Conservation (phyloP, 805 yeast genomes). For the Hanseniaspora vineae region DNA sequence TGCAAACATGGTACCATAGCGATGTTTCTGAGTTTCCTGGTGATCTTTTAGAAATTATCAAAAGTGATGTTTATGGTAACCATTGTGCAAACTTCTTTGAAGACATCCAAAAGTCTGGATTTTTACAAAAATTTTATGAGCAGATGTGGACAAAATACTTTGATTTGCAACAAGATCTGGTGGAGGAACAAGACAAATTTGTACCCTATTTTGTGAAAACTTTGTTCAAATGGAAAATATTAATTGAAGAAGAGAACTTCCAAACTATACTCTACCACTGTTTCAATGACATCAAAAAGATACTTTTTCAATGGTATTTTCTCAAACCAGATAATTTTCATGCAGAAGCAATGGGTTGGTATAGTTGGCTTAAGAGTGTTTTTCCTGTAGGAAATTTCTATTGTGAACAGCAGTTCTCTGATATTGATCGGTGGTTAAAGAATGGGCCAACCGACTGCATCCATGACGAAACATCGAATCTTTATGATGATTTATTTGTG, state of each 20-base stretch:
- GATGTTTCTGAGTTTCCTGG: constrained; percentile 2
- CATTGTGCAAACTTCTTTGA: background rate
- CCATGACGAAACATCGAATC: constrained; percentile 13
- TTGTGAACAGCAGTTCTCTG: constrained; percentile 4
- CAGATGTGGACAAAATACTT: background rate
- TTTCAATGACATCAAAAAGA: background rate
- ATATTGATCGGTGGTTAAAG: constrained; percentile 2
- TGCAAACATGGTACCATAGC: constrained; percentile 13
- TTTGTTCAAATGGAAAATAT: background rate
- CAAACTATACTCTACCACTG: background rate
- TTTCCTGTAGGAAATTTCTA: background rate
- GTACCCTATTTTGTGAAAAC: background rate
- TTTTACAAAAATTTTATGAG: background rate
- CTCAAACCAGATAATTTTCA: background rate
- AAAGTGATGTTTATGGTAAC: constrained; percentile 6
- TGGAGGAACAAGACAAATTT: background rate
- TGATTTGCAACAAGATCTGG: background rate
- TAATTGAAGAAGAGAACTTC: background rate
- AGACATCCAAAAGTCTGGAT: background rate
- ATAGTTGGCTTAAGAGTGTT: background rate
- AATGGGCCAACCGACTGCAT: constrained; percentile 6
- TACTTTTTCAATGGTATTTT: background rate
- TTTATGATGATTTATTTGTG: constrained; percentile 2
- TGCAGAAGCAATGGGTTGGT: background rate
- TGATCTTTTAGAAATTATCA: constrained; percentile 9